Conservation (phyloP, 2,329 filamentous ascomycete genomes). For the Calonectria pauciramosa region DNA sequence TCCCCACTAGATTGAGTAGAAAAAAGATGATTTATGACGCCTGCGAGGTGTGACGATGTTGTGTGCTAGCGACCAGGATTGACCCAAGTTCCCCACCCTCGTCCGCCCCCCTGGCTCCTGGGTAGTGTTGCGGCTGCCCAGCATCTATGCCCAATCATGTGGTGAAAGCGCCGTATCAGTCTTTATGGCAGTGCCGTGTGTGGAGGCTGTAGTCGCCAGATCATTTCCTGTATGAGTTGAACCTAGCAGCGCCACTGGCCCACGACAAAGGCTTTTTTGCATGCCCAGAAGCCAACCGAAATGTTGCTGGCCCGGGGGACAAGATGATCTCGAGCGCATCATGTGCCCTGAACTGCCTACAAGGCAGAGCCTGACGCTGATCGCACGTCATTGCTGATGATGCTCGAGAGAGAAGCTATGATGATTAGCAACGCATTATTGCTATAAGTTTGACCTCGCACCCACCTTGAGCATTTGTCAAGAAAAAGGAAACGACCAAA, state of each 20-base stretch:
- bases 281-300: neutral
- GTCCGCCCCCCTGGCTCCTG: neutral
- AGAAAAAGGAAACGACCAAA: neutral
- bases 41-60: neutral
- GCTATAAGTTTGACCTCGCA: neutral
- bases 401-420: neutral
- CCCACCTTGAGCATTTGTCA: neutral
- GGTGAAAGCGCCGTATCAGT: neutral
- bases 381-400: neutral
- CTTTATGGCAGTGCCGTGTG: neutral
- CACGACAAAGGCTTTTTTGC: neutral
- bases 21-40: neutral
- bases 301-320: neutral
- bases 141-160: neutral
- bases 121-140: neutral
- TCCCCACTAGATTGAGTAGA: neutral
- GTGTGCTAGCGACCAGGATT: neutral
- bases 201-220: neutral
- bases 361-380: neutral
- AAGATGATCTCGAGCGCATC: neutral
- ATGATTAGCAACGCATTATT: neutral
- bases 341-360: neutral
- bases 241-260: neutral
- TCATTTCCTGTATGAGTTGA: neutral
- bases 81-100: neutral